Conservation (phyloP, 306 rosid species). For the Cyclanthera cordifolia region DNA sequence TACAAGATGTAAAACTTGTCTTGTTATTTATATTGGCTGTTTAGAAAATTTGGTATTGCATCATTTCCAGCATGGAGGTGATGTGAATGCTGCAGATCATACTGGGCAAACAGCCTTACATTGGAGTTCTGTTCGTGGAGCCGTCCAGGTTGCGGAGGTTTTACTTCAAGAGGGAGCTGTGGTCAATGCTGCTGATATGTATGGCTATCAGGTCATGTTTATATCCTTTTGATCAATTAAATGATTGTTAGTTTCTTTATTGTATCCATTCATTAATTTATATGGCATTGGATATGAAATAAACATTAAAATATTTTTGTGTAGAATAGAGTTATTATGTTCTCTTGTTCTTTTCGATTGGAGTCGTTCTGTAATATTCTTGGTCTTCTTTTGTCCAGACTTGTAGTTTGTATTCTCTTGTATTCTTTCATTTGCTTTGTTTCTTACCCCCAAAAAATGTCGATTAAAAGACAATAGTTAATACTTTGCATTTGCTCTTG, state of each 20-base stretch:
- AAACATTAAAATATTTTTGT: neutral
- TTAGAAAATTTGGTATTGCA: conserved; percentile 1
- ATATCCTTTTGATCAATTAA: conserved; percentile 4
- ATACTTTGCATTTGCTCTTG: neutral
- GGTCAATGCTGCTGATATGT: conserved; percentile 58
- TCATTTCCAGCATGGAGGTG: conserved; percentile 69
- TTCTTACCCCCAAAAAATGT: neutral
- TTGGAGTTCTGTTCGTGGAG: conserved; percentile 95
- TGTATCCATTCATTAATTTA: neutral
- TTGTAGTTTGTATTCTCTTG: neutral
- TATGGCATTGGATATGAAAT: neutral
- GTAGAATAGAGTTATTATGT: neutral
- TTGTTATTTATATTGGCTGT: neutral
- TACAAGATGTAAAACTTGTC: neutral
- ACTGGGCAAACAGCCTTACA: conserved; percentile 92
- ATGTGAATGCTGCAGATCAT: conserved; percentile 74
- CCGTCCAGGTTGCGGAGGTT: conserved; percentile 82
- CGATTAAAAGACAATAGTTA: neutral
- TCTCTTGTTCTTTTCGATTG: neutral
- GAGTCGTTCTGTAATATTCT: neutral
- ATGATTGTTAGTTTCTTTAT: neutral
- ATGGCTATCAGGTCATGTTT: conserved; percentile 91
- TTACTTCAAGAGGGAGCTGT: conserved; percentile 84
- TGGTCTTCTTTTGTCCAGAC: neutral
- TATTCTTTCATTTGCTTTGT: neutral